Evolutionary conservation across 1,284 basidiomycete genomes (phyloP).

Genomic region (Puccinia triticina): DNA sequence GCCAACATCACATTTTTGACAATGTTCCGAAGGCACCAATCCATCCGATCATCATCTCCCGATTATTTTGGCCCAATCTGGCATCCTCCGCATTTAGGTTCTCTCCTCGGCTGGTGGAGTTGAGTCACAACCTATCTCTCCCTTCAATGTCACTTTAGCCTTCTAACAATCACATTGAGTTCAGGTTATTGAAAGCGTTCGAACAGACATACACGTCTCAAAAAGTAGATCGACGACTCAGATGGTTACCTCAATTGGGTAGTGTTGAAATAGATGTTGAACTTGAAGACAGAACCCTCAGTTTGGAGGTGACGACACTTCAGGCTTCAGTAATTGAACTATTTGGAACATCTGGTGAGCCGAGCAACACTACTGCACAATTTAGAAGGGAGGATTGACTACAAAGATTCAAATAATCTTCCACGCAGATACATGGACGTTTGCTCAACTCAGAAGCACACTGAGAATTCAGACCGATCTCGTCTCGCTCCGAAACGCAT

Average conservation of each 20-base stretch:
- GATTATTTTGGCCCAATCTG: constrained; percentile 80
- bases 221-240: constrained; percentile 85
- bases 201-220: constrained; percentile 74
- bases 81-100: constrained; percentile 25
- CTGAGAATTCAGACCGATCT: constrained; percentile 69
- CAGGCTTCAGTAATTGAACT: constrained; percentile 86
- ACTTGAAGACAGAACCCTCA: constrained; percentile 74
- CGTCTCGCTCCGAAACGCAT: constrained; percentile 70
- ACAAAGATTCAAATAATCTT: constrained; percentile 12
- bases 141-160: not conserved
- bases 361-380: not conserved
- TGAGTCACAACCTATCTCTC: not conserved
- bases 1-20: not conserved
- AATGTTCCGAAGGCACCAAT: constrained; percentile 66
- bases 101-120: constrained; percentile 38
- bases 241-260: constrained; percentile 83
- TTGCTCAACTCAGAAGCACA: constrained; percentile 69
- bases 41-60: constrained; percentile 85
- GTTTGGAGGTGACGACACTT: constrained; percentile 77
- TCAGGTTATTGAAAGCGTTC: constrained; percentile 74
- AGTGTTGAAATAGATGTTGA: constrained; percentile 76
- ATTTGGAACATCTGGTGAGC: constrained; percentile 72
- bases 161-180: constrained; percentile 17
- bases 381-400: not conserved
- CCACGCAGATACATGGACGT: constrained; percentile 69